A percentile compares a stretch with the other conserved stretches of the same genome.
Evolutionary conservation across 371 early-diverging fungal species (phyloP).

Genomic region (Mucor piriformis): DNA sequence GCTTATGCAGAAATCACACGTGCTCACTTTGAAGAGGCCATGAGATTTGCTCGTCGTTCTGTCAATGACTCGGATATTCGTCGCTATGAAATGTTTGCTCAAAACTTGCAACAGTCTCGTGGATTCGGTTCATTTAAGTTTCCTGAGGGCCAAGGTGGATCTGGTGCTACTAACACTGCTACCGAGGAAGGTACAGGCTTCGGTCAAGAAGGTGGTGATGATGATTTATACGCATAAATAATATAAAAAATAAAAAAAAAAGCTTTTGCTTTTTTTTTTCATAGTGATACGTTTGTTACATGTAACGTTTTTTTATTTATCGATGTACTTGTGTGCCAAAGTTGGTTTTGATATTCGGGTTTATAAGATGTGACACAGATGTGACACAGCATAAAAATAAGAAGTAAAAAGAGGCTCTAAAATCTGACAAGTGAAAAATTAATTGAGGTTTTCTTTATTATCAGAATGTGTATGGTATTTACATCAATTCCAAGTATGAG

Average conservation of each 20-base stretch:
- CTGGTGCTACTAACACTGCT: constrained; percentile 35
- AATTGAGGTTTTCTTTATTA: too few relatives aligned
- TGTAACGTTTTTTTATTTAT: too few relatives aligned
- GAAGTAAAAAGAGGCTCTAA: too few relatives aligned
- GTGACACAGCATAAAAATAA: too few relatives aligned
- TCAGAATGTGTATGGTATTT: too few relatives aligned
- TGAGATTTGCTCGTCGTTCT: constrained; percentile 96
- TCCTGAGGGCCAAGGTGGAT: constrained; percentile 68
- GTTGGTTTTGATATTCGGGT: too few relatives aligned
- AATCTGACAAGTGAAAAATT: too few relatives aligned
- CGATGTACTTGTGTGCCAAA: too few relatives aligned
- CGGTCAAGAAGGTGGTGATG: constrained; percentile 54
- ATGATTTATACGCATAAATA: constrained; percentile 58
- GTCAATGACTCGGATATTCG: constrained; percentile 97
- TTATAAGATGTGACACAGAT: too few relatives aligned
- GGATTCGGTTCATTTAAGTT: constrained; percentile 93
- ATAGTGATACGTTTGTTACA: too few relatives aligned
- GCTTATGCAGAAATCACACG: constrained; percentile 87
- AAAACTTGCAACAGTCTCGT: constrained; percentile 91
- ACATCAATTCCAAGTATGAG: too few relatives aligned
- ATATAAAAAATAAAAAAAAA: background rate
- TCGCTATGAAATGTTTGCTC: constrained; percentile 99
- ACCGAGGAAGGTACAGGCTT: constrained; percentile 40
- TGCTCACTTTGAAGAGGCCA: constrained; percentile 98
- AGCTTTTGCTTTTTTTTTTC: too few relatives aligned